Percentiles rank a stretch among this genome's conserved stretches.
These are phyloP conservation scores for Cryptococcus amylolentus DNA, from an alignment of 1,284 basidiomycete genomes.

Conservation along the genomic window DNA sequence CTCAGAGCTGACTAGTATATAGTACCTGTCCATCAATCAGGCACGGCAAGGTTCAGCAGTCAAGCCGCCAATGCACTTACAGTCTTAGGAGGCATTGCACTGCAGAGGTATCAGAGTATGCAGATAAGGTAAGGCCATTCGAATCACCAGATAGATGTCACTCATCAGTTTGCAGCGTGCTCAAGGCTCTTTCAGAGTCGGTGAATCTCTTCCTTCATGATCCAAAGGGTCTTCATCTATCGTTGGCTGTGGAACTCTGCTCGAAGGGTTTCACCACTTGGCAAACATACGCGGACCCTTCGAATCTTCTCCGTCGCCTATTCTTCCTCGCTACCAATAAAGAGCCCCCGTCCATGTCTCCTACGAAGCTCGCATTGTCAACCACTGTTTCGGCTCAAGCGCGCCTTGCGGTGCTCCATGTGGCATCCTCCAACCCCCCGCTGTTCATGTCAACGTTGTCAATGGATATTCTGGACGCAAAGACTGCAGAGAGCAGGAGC, in stretches of 20 bases:
- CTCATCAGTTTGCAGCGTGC: constrained; percentile 55
- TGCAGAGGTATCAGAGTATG: constrained; percentile 73
- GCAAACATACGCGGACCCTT: constrained; percentile 90
- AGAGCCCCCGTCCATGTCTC: constrained; percentile 55
- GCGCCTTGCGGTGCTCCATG: constrained; percentile 74
- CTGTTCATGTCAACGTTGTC: constrained; percentile 94
- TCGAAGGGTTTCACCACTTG: constrained; percentile 86
- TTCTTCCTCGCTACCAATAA: constrained; percentile 80
- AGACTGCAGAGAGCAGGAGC: constrained; percentile 72
- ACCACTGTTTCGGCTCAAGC: constrained; percentile 54
- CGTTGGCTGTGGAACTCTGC: constrained; percentile 82
- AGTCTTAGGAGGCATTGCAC: constrained; percentile 76
- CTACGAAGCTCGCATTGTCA: constrained; percentile 4
- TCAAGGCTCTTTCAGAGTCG: constrained; percentile 80
- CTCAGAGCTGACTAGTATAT: neutral
- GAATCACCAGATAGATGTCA: neutral
- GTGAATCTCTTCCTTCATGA: constrained; percentile 73
- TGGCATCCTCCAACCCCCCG: constrained; percentile 77
- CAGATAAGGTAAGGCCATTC: constrained; percentile 59
- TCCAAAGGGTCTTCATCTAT: constrained; percentile 60
- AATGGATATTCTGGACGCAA: constrained; percentile 82
- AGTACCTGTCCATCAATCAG: constrained; percentile 70
- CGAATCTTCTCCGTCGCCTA: constrained; percentile 79
- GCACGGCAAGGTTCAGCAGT: constrained; percentile 56
- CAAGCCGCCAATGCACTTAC: constrained; percentile 67